Conservation (phyloP, 2,329 filamentous ascomycete species). For the Chaetomiaceae sp. region DNA sequence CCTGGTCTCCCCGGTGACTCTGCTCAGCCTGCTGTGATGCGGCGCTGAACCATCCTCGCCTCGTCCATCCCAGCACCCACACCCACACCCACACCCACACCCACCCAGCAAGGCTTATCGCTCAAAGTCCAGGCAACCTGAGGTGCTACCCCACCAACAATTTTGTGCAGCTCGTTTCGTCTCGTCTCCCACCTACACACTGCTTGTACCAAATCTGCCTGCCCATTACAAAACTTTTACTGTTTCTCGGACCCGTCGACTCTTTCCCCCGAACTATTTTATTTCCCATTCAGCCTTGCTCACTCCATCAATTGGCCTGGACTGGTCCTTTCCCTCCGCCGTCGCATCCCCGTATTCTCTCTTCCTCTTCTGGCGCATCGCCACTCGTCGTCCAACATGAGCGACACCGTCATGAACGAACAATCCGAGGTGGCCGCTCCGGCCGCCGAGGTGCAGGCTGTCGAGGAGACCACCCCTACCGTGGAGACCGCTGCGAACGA, state of each 20-base stretch:
- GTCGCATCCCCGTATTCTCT: neutral
- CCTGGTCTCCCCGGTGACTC: constrained; percentile 10
- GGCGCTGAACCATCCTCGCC: constrained; percentile 2
- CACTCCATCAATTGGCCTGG: neutral
- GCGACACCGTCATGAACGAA: constrained; percentile 27
- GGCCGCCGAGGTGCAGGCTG: constrained; percentile 30
- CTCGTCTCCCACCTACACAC: no score
- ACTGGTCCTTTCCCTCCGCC: neutral
- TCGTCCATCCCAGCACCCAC: no score
- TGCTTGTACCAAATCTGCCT: no score
- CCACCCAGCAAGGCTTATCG: no score
- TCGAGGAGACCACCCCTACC: constrained; percentile 21
- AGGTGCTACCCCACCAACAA: constrained; percentile 24
- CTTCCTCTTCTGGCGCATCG: constrained; percentile 15
- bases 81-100: no score
- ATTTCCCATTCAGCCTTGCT: neutral
- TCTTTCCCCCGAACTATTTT: neutral
- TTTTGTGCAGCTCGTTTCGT: constrained; percentile 12
- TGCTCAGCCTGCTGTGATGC: neutral
- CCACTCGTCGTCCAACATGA: constrained; percentile 31
- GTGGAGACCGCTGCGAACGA: constrained; percentile 22
- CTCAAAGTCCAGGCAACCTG: no score
- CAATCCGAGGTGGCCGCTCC: constrained; percentile 22
- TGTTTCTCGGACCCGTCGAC: neutral
- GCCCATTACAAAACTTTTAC: neutral